Evolutionary conservation across 139 green algal genomes (phyloP), one percentile per base, ranked within the genome.

Genomic region (Tetratostichococcus sp.): DNA sequence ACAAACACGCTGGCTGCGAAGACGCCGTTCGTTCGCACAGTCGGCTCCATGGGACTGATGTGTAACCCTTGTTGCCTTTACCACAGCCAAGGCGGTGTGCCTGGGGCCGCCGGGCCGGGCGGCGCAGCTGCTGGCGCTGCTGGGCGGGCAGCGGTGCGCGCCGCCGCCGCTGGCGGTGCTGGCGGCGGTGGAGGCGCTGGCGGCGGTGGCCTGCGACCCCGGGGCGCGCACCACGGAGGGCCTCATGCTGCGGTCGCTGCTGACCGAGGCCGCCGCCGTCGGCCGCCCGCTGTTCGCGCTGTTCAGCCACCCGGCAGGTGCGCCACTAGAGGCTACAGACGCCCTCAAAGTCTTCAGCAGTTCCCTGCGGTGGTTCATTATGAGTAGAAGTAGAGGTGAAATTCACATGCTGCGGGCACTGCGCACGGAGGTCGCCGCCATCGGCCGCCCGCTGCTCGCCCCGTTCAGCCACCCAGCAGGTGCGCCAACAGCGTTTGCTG

Each of bases 281-380:
- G 92, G 92, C 5, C 78, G 84, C 22, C 87, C 87, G 17, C 84
- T 97, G 0, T 97, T 97, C 69, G 35, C 71, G 1, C 85, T 97
- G 23, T 96, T 94, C 69, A 71, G 58, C 30, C 90, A 97, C 81
- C 86, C 90, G 11, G 83, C 87, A 35, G 39, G 74, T 73, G 70
- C 28, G 69, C 2, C 30, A 17, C 17, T 50, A 50, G n/a, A n/a
- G n/a, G n/a, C n/a, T n/a, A n/a, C n/a, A n/a, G n/a, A n/a, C n/a
- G n/a, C n/a, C n/a, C n/a, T n/a, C n/a, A n/a, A n/a, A n/a, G n/a
- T n/a, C n/a, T n/a, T n/a, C n/a, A n/a, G n/a, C n/a, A n/a, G n/a
- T n/a, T n/a, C n/a, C n/a, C n/a, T n/a, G n/a, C n/a, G n/a, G n/a
- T n/a, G n/a, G n/a, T n/a, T n/a, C n/a, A n/a, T n/a, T n/a, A n/a